Conservation (phyloP, 1,139 yeast species). For the Debaryomyces sp. region DNA sequence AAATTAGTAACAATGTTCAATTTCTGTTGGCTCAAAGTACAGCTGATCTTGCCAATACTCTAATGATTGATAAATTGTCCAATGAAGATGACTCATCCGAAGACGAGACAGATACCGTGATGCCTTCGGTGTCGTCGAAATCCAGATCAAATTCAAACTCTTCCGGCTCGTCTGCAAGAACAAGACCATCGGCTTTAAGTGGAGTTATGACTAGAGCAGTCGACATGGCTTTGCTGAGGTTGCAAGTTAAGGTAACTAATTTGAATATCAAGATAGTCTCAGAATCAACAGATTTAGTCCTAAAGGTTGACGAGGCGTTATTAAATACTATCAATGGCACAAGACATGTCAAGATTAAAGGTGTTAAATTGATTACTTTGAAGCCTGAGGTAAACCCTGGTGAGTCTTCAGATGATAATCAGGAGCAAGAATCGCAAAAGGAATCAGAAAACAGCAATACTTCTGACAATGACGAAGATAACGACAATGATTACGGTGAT, state of each 20-base stretch:
- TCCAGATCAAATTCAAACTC: constrained; percentile 13
- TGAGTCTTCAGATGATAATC: constrained; percentile 17
- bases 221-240: constrained; percentile 68
- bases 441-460: constrained; percentile 14
- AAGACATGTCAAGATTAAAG: constrained; percentile 42
- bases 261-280: constrained; percentile 53
- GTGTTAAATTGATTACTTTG: constrained; percentile 38
- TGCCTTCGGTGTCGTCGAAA: constrained; percentile 2
- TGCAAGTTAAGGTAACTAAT: constrained; percentile 50
- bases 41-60: constrained; percentile 63
- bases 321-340: constrained; percentile 51
- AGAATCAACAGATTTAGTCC: constrained; percentile 49
- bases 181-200: constrained; percentile 44
- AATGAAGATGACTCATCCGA: constrained; percentile 14
- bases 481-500: constrained; percentile 39
- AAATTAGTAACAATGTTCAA: constrained; percentile 35
- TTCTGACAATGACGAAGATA: constrained; percentile 22
- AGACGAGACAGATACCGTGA: constrained; percentile 17
- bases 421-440: constrained; percentile 14
- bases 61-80: constrained; percentile 39
- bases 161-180: constrained; percentile 13
- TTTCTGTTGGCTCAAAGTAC: constrained; percentile 63
- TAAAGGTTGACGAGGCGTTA: constrained; percentile 42
- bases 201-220: constrained; percentile 65
- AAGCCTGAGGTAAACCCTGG: constrained; percentile 44